Conservation (phyloP, 768 basidiomycete genomes). For the Tylopilus rubrobrunneus region DNA sequence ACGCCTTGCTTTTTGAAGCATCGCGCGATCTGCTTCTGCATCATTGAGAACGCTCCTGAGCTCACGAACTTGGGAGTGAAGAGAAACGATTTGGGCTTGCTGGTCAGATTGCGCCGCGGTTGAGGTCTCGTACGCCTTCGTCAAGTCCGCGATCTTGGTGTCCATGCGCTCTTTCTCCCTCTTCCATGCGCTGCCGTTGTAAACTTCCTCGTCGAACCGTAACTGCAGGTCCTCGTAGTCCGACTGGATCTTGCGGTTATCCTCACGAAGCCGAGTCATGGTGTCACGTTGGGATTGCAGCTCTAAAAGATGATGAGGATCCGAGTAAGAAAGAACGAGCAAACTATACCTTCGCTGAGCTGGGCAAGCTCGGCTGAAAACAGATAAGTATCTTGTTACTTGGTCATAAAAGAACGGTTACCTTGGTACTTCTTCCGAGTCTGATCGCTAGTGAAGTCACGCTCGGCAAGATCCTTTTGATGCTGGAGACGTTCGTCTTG, state of each 20-base stretch:
- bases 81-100: slow-evolving; percentile 76
- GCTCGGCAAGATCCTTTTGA: slow-evolving; percentile 74
- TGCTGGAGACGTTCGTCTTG: slow-evolving; percentile 77
- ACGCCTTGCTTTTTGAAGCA: slow-evolving; percentile 79
- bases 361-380: slow-evolving; percentile 68
- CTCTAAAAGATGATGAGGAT: slow-evolving; percentile 39
- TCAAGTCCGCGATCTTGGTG: slow-evolving; percentile 72
- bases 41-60: slow-evolving; percentile 79
- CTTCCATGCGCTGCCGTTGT: slow-evolving; percentile 77
- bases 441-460: slow-evolving; percentile 75
- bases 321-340: not conserved
- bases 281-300: slow-evolving; percentile 74
- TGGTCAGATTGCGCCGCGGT: slow-evolving; percentile 73
- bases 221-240: slow-evolving; percentile 74
- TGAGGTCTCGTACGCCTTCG: slow-evolving; percentile 72
- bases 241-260: slow-evolving; percentile 72
- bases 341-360: slow-evolving; percentile 63
- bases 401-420: slow-evolving; percentile 23
- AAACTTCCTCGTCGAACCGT: slow-evolving; percentile 73
- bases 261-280: slow-evolving; percentile 73
- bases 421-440: slow-evolving; percentile 87
- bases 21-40: slow-evolving; percentile 74
- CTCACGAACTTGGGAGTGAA: slow-evolving; percentile 85
- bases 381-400: slow-evolving; percentile 5
- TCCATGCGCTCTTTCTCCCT: slow-evolving; percentile 86